These are phyloP conservation scores for Fusarium sp. DNA, from an alignment of 2,329 filamentous ascomycete species.

Conservation along the genomic window DNA sequence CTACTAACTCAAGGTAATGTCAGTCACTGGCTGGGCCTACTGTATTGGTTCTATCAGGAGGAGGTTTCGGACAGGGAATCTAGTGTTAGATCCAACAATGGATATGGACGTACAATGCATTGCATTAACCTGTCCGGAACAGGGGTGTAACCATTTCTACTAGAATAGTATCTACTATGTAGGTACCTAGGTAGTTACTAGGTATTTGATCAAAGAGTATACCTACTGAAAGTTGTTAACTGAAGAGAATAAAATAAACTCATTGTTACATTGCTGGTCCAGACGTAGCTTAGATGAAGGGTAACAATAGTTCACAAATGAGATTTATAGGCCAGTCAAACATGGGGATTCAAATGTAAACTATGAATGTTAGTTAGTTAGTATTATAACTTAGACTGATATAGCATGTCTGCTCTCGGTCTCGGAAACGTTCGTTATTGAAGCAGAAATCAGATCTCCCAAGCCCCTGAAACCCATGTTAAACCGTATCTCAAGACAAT, in stretches of 20 bases:
- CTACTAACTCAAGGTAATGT: background rate
- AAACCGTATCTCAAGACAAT: background rate
- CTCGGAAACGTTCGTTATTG: background rate
- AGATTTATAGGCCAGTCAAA: background rate
- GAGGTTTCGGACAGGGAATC: slow-evolving; percentile 14
- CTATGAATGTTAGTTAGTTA: background rate
- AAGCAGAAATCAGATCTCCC: background rate
- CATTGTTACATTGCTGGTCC: background rate
- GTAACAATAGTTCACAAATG: background rate
- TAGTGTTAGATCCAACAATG: background rate
- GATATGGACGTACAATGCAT: background rate
- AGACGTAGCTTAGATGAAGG: background rate
- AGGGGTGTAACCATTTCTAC: background rate
- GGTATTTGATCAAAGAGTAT: background rate
- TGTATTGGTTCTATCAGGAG: background rate
- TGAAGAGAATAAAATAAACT: background rate
- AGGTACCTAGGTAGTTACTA: too few relatives aligned
- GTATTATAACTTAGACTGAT: background rate
- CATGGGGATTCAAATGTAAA: background rate
- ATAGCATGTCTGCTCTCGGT: background rate
- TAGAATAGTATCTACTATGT: background rate
- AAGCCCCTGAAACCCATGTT: background rate
- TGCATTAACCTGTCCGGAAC: background rate
- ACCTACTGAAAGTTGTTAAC: background rate
- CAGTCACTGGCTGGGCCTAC: slow-evolving; percentile 4